Evolutionary conservation across 495 filamentous ascomycete genomes (phyloP), one percentile per base, ranked within the genome.

Genomic region (Cercophora sp.): DNA sequence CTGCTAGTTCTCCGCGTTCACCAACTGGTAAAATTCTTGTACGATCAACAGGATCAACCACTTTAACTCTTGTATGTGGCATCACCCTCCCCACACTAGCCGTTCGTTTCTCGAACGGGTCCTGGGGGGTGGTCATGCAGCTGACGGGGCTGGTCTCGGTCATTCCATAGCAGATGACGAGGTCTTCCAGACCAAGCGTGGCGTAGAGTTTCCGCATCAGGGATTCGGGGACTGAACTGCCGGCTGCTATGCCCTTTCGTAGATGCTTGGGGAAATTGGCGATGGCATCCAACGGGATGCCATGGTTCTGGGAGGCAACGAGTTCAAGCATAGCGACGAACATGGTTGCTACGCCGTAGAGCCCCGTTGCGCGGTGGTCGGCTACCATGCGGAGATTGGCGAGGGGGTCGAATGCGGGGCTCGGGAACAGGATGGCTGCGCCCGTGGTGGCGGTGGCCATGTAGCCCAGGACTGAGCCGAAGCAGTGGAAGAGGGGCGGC

Each of bases 131-230:
- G 0, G 92, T 98, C 92, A 96, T 96, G 39, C 81, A 82, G 34
- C 82, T 87, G 0, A 96, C 91, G n/a, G 93, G 93, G 41, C 81
- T 85, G 0, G 93, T 98, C 69, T 98, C 93, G 11, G 93, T 98
- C 93, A 98, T 98, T 31, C 91, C 93, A 67, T 98, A 98, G 74
- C 93, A 96, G 59, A 96, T 96, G 0, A 91, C 96, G 48, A 96
- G 63, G 24, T 96, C 87, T 0, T 79, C 83, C 24, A 98, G 71
- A 41, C 94, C 94, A 4, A 96, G 72, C n/a, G 65, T 74, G 29
- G 72, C 72, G 59, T 92, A 87, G 13, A 98, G 64, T 52, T 81
- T 84, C 13, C 82, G 80, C 93, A 98, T 96, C 20, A 98, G 66
- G 48, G 88, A 82, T 3, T 84, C 78, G 0, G 92, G 93, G 16